Conservation (phyloP, 164 flowering plant genomes). For the Taxillus chinensis region DNA sequence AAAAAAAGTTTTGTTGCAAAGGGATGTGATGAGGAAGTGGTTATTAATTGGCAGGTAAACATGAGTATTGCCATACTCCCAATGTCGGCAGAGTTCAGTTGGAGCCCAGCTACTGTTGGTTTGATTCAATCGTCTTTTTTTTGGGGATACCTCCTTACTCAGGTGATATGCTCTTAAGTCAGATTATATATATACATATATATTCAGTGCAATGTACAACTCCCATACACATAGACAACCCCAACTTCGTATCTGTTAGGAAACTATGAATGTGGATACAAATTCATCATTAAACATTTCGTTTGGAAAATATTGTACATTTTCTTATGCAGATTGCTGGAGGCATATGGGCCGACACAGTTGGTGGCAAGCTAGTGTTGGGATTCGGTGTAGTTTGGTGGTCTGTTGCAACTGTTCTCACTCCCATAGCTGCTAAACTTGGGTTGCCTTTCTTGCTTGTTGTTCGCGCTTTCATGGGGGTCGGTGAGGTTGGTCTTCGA, state of each 20-base stretch:
- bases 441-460: slow-evolving; percentile 90
- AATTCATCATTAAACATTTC: background rate
- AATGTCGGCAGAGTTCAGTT: slow-evolving; percentile 77
- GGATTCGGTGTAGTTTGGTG: slow-evolving; percentile 97
- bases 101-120: slow-evolving; percentile 91
- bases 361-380: slow-evolving; percentile 82
- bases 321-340: slow-evolving; percentile 70
- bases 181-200: no score
- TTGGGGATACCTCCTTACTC: slow-evolving; percentile 98
- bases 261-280: no score
- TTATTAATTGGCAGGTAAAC: slow-evolving; percentile 56
- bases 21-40: no score
- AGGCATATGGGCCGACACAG: slow-evolving; percentile 96
- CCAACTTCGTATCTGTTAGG: no score
- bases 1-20: no score
- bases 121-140: slow-evolving; percentile 93
- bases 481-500: slow-evolving; percentile 64
- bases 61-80: slow-evolving; percentile 99
- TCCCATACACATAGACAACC: no score
- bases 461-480: slow-evolving; percentile 88
- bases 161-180: slow-evolving; percentile 29
- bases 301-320: background rate
- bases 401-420: slow-evolving; percentile 88
- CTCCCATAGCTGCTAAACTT: slow-evolving; percentile 86
- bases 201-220: no score